These are phyloP conservation scores for Sugiyamaella boreocaroliniensis DNA, from an alignment of 805 yeast species.

Conservation along the genomic window DNA sequence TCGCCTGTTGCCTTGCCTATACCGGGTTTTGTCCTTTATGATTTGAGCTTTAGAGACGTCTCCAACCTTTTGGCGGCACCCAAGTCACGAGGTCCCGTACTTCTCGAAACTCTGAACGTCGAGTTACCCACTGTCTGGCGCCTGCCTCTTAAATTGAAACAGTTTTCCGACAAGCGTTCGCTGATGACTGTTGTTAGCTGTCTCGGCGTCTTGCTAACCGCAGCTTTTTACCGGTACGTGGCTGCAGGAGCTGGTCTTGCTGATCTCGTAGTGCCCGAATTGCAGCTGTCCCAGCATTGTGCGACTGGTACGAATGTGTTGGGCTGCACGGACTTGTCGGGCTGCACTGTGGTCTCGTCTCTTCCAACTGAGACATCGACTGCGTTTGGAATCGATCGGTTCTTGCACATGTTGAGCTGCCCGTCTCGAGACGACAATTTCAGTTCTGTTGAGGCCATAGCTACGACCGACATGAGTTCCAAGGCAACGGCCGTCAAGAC, in stretches of 20 bases:
- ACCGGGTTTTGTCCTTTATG: background rate
- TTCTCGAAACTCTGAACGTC: background rate
- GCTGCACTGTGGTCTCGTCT: background rate
- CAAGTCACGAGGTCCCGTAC: background rate
- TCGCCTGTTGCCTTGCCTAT: background rate
- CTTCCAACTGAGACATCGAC: background rate
- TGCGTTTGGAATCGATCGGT: background rate
- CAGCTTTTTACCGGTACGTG: background rate
- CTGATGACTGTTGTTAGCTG: background rate
- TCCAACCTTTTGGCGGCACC: background rate
- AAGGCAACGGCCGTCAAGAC: background rate
- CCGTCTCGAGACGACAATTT: background rate
- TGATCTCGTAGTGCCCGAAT: background rate
- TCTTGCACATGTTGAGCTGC: background rate
- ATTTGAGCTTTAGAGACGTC: background rate
- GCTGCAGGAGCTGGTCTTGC: background rate
- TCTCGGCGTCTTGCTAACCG: background rate
- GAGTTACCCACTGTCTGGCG: background rate
- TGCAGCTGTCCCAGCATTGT: too few relatives aligned
- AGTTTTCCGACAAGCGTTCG: background rate
- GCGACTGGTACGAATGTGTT: too few relatives aligned
- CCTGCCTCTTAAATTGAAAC: background rate
- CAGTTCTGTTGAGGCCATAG: background rate
- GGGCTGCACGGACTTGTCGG: too few relatives aligned
- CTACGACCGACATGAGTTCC: background rate